phyloP scores from a whole-genome alignment of 495 filamentous ascomycete species.

The Parachaetomium inaequale region DNA sequence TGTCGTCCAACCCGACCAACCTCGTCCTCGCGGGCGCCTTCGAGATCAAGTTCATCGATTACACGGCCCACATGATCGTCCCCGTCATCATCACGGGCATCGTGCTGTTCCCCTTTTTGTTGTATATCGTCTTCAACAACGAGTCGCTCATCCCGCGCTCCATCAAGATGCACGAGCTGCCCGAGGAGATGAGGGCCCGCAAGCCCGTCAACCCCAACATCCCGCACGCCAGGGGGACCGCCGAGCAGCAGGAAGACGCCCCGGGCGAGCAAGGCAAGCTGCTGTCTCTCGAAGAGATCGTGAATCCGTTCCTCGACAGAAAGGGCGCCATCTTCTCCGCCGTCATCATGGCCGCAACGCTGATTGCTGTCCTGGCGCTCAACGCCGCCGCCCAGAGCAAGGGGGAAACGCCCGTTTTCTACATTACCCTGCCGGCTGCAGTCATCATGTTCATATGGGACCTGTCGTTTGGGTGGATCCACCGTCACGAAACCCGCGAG shows the following conservation, averaged over 20 bases:
- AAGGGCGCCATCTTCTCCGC: conserved; percentile 57
- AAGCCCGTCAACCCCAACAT: conserved; percentile 66
- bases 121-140: conserved; percentile 61
- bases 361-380: conserved; percentile 55
- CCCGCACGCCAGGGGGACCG: conserved; percentile 54
- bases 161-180: conserved; percentile 63
- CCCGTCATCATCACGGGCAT: conserved; percentile 61
- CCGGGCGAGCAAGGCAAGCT: conserved; percentile 49
- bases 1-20: conserved; percentile 69
- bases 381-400: conserved; percentile 51
- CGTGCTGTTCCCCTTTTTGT: conserved; percentile 59
- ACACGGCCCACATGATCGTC: conserved; percentile 67
- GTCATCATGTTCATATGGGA: conserved; percentile 63
- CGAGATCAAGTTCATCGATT: conserved; percentile 61
- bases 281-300: conserved; percentile 62
- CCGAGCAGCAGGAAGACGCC: conserved; percentile 49
- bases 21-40: conserved; percentile 68
- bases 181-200: conserved; percentile 49
- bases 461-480: conserved; percentile 53
- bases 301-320: conserved; percentile 68
- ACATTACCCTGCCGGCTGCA: conserved; percentile 60
- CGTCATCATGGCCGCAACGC: conserved; percentile 57
- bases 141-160: conserved; percentile 57
- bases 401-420: conserved; percentile 50
- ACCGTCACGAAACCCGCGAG: conserved; percentile 55